Evolutionary conservation across 805 yeast species (phyloP).

Genomic region (Yarrowia porcina): DNA sequence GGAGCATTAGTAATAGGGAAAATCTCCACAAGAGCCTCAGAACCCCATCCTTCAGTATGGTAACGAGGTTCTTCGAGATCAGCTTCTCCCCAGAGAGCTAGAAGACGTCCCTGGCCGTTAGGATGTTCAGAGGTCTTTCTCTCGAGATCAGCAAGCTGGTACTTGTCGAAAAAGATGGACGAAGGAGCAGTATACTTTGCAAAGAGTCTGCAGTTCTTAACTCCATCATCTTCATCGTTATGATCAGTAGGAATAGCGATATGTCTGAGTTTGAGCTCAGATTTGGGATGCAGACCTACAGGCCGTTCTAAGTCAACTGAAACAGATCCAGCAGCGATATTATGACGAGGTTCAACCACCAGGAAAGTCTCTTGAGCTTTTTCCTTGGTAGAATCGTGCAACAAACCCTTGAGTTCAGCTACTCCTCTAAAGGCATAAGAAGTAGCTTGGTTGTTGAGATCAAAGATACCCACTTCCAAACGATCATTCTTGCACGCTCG

Average conservation of each 20-base stretch:
- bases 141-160: constrained; percentile 46
- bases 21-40: constrained; percentile 45
- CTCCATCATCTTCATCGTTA: background rate
- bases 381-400: constrained; percentile 6
- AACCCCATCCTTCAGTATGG: constrained; percentile 46
- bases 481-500: constrained; percentile 13
- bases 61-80: constrained; percentile 58
- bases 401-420: constrained; percentile 7
- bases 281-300: constrained; percentile 23
- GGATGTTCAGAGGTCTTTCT: constrained; percentile 31
- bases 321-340: constrained; percentile 6
- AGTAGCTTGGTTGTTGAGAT: background rate
- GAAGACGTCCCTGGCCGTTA: constrained; percentile 36
- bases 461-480: constrained; percentile 19
- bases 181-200: constrained; percentile 46
- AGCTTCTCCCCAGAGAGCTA: constrained; percentile 51
- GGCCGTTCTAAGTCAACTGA: constrained; percentile 15
- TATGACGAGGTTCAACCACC: constrained; percentile 3
- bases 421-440: background rate
- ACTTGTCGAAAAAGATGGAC: constrained; percentile 52
- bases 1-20: constrained; percentile 30
- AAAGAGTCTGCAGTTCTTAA: constrained; percentile 44
- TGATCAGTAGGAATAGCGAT: background rate
- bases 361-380: constrained; percentile 11
- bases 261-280: background rate